A percentile compares a stretch with the other conserved stretches of the same genome.
phyloP scores from a whole-genome alignment of 2,329 filamentous ascomycete genomes.

The Colletotrichum aenigma region DNA sequence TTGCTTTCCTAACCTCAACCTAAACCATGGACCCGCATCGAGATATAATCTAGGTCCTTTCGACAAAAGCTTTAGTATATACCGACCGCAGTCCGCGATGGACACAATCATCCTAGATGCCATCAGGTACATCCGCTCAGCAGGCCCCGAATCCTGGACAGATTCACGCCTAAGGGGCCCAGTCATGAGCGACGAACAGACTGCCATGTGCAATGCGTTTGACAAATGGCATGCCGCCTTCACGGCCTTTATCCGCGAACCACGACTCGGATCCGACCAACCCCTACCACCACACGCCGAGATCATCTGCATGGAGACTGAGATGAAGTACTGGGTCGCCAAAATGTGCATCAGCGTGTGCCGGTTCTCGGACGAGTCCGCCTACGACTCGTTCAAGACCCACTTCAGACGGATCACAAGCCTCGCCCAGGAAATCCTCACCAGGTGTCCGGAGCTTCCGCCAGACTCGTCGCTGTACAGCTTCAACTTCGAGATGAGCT shows the following conservation, averaged over 20 bases:
- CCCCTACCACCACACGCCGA: neutral
- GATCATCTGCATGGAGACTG: slow-evolving; percentile 3
- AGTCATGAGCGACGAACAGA: slow-evolving; percentile 2
- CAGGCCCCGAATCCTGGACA: slow-evolving; percentile 2
- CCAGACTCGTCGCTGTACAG: neutral
- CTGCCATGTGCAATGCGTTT: neutral
- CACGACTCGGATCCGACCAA: neutral
- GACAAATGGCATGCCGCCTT: slow-evolving; percentile 15
- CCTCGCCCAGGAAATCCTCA: neutral
- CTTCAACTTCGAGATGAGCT: slow-evolving; percentile 11
- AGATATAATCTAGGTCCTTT: slow-evolving; percentile 6
- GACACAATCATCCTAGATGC: slow-evolving; percentile 16
- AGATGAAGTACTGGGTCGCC: slow-evolving; percentile 15
- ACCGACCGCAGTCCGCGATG: slow-evolving; percentile 7
- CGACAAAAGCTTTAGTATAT: slow-evolving; percentile 5
- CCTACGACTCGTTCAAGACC: slow-evolving; percentile 11
- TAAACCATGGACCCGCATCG: neutral
- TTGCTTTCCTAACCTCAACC: neutral
- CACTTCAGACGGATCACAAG: neutral
- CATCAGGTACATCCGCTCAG: slow-evolving; percentile 2
- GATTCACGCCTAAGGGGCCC: slow-evolving; percentile 13
- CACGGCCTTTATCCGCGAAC: neutral
- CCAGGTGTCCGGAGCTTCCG: neutral
- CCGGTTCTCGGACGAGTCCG: slow-evolving; percentile 9
- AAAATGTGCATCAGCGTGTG: slow-evolving; percentile 14